Evolutionary conservation across 2,329 filamentous ascomycete genomes (phyloP), one percentile per base, ranked within the genome.

Genomic region (Paraphaeosphaeria minitans): DNA sequence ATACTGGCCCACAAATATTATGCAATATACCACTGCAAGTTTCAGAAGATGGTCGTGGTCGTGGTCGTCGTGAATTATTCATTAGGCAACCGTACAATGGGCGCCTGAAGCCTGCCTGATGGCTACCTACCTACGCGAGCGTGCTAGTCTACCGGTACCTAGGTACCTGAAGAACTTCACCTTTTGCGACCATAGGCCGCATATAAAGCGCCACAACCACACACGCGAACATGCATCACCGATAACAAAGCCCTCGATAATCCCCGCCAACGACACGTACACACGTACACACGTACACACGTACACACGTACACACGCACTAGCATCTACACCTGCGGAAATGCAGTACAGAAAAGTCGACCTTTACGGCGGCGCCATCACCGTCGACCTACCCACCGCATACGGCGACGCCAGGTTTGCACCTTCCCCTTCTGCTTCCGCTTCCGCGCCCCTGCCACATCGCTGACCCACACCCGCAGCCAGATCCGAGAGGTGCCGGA

Each of bases 401-500:
- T 92, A 91, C 75, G 85, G 85, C 66, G 90, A 93, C 70, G 88
- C 91, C 58, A 92, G 89, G 90, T 91, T 79, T 52, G 42, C 37
- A 19, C 46, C 27, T 31, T 42, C 50, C 51, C 48, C 42, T 42
- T 33, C 33, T 43, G 13, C 27, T 31, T 42, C 50, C 51, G 43
- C 42, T 42, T 33, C 33, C 47, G 13, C 56, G 57, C 53, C 48
- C 55, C 52, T 27, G 58, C 69, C 22, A 37, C 51, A 35, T 42
- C 43, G 37, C 51, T 61, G 53, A 60, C 62, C 64, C 65, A 66
- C 42, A 13, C n/a, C 61, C 46, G 59, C 64, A 92, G 89, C 79
- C 84, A 85, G 55, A 84, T 93, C 66, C 87, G 90, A 63, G 85
- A 92, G 78, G 87, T 93, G 5, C 90, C 90, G 52, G 89, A 94